phyloP scores from a whole-genome alignment of 306 rosid species.

The Cyclanthera cordifolia region DNA sequence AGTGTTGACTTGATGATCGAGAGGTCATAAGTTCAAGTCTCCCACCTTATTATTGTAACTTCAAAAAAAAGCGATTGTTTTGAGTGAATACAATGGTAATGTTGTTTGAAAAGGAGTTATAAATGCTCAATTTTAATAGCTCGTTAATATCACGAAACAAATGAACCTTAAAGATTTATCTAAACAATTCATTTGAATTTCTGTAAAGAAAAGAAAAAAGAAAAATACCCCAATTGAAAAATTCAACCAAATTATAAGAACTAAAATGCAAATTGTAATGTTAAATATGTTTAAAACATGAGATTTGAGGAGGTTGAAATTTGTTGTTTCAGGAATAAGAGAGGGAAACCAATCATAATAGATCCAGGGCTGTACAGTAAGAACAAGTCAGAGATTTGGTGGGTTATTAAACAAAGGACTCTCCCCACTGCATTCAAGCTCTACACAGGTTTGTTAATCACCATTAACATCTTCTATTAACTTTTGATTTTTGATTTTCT shows the following conservation, averaged over 20 bases:
- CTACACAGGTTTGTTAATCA: constrained; percentile 56
- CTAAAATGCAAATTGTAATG: background rate
- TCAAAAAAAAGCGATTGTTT: too few species aligned
- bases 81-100: too few species aligned
- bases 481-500: background rate
- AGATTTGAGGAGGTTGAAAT: background rate
- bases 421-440: constrained; percentile 83
- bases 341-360: constrained; percentile 74
- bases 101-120: too few species aligned
- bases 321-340: constrained; percentile 50
- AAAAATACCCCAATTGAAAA: background rate
- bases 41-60: too few species aligned
- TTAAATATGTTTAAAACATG: background rate
- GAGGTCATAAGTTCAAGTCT: too few species aligned
- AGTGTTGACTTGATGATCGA: too few species aligned
- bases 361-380: constrained; percentile 74
- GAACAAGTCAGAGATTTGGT: constrained; percentile 90
- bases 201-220: too few species aligned
- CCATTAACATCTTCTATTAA: background rate
- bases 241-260: background rate
- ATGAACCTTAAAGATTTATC: background rate
- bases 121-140: too few species aligned
- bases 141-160: too few species aligned
- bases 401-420: constrained; percentile 62
- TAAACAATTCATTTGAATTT: too few species aligned